Base-by-base conservation (phyloP, 176 grass and related monocot genomes). In the Aegilops umbellulata region DNA sequence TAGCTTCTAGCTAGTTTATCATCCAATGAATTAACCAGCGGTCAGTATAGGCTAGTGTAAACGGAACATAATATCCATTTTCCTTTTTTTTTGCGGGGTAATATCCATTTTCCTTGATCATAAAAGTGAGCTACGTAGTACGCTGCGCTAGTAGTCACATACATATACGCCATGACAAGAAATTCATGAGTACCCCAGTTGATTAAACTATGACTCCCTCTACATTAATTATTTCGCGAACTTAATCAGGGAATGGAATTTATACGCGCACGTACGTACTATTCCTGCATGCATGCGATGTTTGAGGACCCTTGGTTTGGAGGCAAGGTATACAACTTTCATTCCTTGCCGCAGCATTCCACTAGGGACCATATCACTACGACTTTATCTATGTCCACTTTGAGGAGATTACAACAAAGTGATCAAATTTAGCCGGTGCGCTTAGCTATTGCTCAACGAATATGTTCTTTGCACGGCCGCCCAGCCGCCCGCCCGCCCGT, bases 251-350 rank as follows among this genome's bases (percentile, higher is more conserved):
- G 11, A 24, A 23, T 23, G 35, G 69, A 41, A 71, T 14, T 11
- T 67, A 17, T 16, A 9, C 65, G 29, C 65, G 3, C 29, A 67
- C 29, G 30, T 41, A 71, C 20, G 19, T 39, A 0, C 35, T 36
- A 36, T 36, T 36, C 9, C 16, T 53, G 7, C 35, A 41, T 20
- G 35, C 8, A 71, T 46, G 24, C 13, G 24, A 47, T 26, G 39
- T 46, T 74, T 19, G 41, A 74, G 23, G 71, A 49, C 42, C 71
- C 42, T 75, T 75, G 42, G 42, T 75, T 75, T 51, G 42, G 72
- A 75, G 42, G 72, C 72, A 51, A 75, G 72, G 72, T 75, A 75
- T 73, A 42, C 39, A 75, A 20, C 24, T 75, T 75, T 75, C 42
- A 9, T 75, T 51, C 42, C 7, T 75, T 75, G 72, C 72, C 41